Percentiles rank a stretch among this genome's conserved stretches.
Conservation (phyloP, 371 early-diverging fungal species). For the Actinomortierella wolfii region DNA sequence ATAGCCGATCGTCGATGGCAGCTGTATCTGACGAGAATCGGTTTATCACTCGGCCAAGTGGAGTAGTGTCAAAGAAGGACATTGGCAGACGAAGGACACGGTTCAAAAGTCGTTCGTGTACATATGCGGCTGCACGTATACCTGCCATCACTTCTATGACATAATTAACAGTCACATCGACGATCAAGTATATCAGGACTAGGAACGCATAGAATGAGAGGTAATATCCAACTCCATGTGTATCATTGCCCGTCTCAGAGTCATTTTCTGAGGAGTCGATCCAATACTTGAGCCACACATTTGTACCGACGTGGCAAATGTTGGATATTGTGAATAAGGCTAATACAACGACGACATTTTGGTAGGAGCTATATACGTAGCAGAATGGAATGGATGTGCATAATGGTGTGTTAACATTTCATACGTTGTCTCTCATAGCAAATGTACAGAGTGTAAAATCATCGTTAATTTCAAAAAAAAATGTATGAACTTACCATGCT, state of each 20-base stretch:
- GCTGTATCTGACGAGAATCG: conserved; percentile 89
- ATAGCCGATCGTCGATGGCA: conserved; percentile 66
- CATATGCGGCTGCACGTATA: conserved; percentile 41
- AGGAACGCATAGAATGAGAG: conserved; percentile 46
- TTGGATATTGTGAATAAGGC: no score
- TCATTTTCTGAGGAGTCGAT: conserved; percentile 47
- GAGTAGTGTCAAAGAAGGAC: conserved; percentile 86
- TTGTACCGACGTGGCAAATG: conserved; percentile 16
- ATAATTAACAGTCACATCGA: conserved; percentile 46
- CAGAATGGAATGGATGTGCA: no score
- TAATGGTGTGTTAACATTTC: no score
- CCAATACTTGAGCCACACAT: conserved; percentile 79
- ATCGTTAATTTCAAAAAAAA: no score
- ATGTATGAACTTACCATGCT: no score
- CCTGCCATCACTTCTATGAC: conserved; percentile 33
- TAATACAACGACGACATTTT: no score
- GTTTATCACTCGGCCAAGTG: conserved; percentile 86
- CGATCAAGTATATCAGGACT: conserved; percentile 47
- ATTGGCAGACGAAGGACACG: conserved; percentile 74
- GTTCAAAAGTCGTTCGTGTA: conserved; percentile 74
- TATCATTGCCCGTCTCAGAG: conserved; percentile 3
- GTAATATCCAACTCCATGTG: conserved; percentile 35
- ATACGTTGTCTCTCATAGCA: no score
- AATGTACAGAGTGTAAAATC: no score
- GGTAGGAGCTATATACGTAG: no score